Base-by-base conservation (phyloP, 331 rosid species). In the Quercus lobata region DNA sequence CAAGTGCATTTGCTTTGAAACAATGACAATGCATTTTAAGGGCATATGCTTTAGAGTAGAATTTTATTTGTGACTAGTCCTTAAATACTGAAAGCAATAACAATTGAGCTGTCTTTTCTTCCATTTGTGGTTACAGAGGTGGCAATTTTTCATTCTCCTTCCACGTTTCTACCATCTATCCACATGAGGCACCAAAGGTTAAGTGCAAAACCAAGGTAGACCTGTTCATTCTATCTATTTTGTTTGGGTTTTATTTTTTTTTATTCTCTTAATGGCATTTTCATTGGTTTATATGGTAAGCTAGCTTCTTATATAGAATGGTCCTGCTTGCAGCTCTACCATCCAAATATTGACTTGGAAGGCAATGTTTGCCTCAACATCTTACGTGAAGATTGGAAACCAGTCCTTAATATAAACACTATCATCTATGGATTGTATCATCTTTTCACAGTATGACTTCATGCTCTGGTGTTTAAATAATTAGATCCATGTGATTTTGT, bases 121-220 rank as follows among this genome's bases (percentile, higher is more conserved):
- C 46, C 81, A 19, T 75, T 71, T 81, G 81, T 80, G 84, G 58
- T 84, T 81, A 55, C 90, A 90, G 99, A 69, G 94, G 97, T 32
- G 99, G 98, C 69, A 83, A 91, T 29, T 96, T 93, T 86, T 85
- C 83, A 79, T 96, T 96, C 85, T 78, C 99, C 76, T 96, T 96
- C 80, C 88, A 90, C 80, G 98, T 96, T 60, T 92, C 92, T 71
- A 91, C 97, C 75, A 85, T 92, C 82, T 96, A 96, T 89, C 99
- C 99, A 27, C 98, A 96, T 7, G 98, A 96, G 79, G 97, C 98
- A 72, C 98, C 93, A 19, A 96, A 96, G 84, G 99, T 96, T 73
- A 96, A 96, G 91, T 93, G 99, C 90, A 90, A 93, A 92, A 93
- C 98, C 77, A 93, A 93, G 98, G 99, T 94, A 89, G 77, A 37